These are phyloP conservation scores for Gastrolobium villosum DNA, from an alignment of 306 rosid genomes.

Conservation along the genomic window DNA sequence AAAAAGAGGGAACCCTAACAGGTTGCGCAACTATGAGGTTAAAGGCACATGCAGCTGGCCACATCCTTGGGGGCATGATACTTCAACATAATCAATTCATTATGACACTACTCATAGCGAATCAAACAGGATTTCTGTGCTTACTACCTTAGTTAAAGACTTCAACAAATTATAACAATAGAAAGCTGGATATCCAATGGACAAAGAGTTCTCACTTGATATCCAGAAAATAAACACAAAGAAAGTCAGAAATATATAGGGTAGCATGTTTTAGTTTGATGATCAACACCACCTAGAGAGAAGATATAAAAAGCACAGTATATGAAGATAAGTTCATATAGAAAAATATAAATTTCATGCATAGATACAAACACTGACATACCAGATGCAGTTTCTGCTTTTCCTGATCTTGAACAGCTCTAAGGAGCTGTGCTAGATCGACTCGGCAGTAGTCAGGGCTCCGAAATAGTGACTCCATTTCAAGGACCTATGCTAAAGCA, in stretches of 20 bases:
- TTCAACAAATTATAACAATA: conserved; percentile 13
- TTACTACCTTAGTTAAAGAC: background rate
- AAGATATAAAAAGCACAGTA: conserved; percentile 6
- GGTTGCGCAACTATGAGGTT: conserved; percentile 6
- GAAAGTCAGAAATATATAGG: background rate
- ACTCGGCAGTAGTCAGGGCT: conserved; percentile 63
- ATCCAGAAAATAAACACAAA: conserved; percentile 9
- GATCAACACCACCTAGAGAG: background rate
- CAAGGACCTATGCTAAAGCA: conserved; percentile 71
- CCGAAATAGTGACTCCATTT: conserved; percentile 69
- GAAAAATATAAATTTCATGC: conserved; percentile 4
- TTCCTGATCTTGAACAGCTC: conserved; percentile 90
- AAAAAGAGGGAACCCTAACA: background rate
- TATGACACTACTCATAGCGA: conserved; percentile 8
- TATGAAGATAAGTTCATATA: conserved; percentile 9
- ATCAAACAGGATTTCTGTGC: background rate
- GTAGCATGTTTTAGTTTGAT: conserved; percentile 29
- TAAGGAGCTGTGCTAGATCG: conserved; percentile 87
- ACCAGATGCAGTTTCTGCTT: conserved; percentile 86
- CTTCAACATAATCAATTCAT: conserved; percentile 26
- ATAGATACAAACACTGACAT: conserved; percentile 38
- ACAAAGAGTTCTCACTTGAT: conserved; percentile 18
- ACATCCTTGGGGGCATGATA: background rate
- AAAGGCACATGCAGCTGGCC: no score
- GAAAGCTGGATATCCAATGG: background rate